A percentile compares a stretch with the other conserved stretches of the same genome.
These are phyloP conservation scores for Naegleria fowleri DNA, from an alignment of 208 protist genomes.

Conservation along the genomic window DNA sequence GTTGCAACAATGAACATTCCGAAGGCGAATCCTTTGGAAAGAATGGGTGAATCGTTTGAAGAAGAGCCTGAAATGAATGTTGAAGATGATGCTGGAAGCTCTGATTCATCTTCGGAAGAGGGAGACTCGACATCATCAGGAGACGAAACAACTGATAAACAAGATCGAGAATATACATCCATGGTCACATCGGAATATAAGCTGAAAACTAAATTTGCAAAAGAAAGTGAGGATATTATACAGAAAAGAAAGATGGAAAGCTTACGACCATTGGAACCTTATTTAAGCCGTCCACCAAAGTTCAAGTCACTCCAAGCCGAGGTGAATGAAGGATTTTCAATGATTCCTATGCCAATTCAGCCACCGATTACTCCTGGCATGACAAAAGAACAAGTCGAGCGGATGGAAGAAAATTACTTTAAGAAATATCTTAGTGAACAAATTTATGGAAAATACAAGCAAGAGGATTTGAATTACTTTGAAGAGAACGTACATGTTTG, in stretches of 20 bases:
- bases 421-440: constrained; percentile 6
- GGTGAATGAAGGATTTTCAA: background rate
- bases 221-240: background rate
- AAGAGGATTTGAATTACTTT: constrained; percentile 70
- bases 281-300: background rate
- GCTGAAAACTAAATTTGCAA: background rate
- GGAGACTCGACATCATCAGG: background rate
- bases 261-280: background rate
- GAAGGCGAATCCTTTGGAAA: background rate
- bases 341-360: background rate
- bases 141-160: background rate
- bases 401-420: background rate
- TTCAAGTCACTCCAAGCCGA: background rate
- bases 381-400: background rate
- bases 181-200: constrained; percentile 1
- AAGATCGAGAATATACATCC: background rate
- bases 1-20: background rate
- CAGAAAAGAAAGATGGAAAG: background rate
- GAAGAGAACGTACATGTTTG: constrained; percentile 95
- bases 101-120: background rate
- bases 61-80: background rate
- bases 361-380: background rate
- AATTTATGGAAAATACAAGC: constrained; percentile 35
- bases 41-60: background rate
- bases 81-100: background rate